Evolutionary conservation across 2,329 filamentous ascomycete genomes (phyloP).

Genomic region (Aspergillus costaricaensis): DNA sequence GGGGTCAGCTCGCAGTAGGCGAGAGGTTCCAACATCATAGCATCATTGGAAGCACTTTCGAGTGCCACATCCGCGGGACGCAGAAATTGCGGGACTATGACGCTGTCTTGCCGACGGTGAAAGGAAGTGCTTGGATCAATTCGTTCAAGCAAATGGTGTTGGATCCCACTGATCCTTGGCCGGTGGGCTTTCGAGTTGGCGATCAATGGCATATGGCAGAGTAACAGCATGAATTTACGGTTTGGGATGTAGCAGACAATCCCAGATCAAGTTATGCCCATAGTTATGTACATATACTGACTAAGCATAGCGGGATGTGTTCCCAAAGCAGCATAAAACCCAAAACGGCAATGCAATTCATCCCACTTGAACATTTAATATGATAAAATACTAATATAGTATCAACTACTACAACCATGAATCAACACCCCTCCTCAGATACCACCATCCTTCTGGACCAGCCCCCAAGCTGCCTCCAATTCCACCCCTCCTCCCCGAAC

Average conservation of each 20-base stretch:
- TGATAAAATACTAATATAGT: too few relatives aligned
- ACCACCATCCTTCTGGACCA: constrained; percentile 43
- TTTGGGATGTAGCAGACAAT: too few relatives aligned
- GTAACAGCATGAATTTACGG: too few relatives aligned
- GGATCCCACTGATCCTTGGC: constrained; percentile 49
- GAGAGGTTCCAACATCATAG: too few relatives aligned
- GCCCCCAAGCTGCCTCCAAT: constrained; percentile 49
- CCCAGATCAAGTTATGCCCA: too few relatives aligned
- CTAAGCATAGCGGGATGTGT: neutral
- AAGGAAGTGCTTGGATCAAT: constrained; percentile 45
- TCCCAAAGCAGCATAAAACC: neutral
- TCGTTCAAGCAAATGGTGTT: constrained; percentile 45
- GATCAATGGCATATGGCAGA: constrained; percentile 20
- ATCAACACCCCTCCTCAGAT: constrained; percentile 32
- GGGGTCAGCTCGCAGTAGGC: too few relatives aligned
- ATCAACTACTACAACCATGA: constrained; percentile 9
- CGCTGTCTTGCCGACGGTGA: too few relatives aligned
- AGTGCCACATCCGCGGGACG: too few relatives aligned
- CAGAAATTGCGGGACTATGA: too few relatives aligned
- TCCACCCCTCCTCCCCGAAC: constrained; percentile 51
- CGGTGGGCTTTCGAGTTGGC: constrained; percentile 42
- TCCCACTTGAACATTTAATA: neutral
- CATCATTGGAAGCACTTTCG: too few relatives aligned
- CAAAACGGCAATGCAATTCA: neutral
- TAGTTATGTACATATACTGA: neutral